These are phyloP conservation scores for Didymella sp. DNA, from an alignment of 2,329 filamentous ascomycete species.

Conservation along the genomic window DNA sequence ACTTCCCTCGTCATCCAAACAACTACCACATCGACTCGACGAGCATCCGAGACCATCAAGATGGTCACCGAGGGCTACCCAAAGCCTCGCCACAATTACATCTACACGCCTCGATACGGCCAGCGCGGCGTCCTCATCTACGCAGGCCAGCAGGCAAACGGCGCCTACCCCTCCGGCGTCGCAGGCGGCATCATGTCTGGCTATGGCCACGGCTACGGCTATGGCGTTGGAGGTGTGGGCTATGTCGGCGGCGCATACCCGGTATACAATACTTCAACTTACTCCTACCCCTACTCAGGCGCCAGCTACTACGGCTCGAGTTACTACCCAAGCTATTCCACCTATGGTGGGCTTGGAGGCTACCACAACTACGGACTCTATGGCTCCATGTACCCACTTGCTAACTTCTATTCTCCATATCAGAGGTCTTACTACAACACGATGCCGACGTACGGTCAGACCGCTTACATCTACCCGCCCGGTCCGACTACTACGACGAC, in stretches of 20 bases:
- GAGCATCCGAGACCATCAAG: background rate
- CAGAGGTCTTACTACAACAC: conserved; percentile 44
- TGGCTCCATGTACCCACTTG: conserved; percentile 42
- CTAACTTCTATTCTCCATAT: conserved; percentile 46
- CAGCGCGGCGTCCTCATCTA: conserved; percentile 40
- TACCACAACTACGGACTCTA: conserved; percentile 36
- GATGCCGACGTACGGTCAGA: conserved; percentile 30
- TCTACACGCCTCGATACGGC: conserved; percentile 40
- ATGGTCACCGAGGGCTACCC: conserved; percentile 32
- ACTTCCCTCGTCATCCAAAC: background rate
- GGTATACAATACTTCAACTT: conserved; percentile 35
- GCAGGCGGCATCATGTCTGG: conserved; percentile 22
- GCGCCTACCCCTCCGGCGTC: conserved; percentile 34
- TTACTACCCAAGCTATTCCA: conserved; percentile 23
- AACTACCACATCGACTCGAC: background rate
- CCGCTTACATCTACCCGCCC: conserved; percentile 36
- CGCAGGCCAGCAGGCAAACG: conserved; percentile 38
- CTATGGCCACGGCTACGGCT: conserved; percentile 25
- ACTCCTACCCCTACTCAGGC: conserved; percentile 28
- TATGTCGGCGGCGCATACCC: conserved; percentile 19
- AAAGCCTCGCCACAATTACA: conserved; percentile 44
- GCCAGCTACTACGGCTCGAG: conserved; percentile 21
- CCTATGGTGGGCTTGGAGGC: conserved; percentile 27
- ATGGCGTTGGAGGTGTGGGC: conserved; percentile 21
- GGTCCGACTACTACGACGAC: conserved; percentile 32